Evolutionary conservation across 2,329 filamentous ascomycete genomes (phyloP), one percentile per base, ranked within the genome.

Genomic region (Fusarium circinatum): DNA sequence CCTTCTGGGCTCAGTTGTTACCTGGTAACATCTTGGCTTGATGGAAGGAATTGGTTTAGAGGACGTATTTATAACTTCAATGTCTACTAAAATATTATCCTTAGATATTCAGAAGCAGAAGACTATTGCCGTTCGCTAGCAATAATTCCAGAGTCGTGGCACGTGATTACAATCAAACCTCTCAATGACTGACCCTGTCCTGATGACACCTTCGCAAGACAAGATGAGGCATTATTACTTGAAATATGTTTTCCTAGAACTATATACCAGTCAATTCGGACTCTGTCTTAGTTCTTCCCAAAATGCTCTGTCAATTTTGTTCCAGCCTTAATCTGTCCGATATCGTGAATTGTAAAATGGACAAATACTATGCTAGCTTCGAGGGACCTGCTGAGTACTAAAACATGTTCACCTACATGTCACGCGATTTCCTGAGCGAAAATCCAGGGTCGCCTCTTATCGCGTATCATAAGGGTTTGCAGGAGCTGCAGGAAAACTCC

Each of bases 21-120:
- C 9, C 9, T 6, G 7, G 30, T 7, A 13, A 0, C 24, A n/a
- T 8, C 18, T 8, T 47, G 4, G 8, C 18, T 15, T 8, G 2
- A 15, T 11, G 5, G 11, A 20, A 8, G 9, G 22, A 32, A 1
- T 2, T 11, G 1, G 3, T 1, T 15, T 20, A 2, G 2, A 24
- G 11, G 6, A 8, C 2, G 7, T 8, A 32, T 26, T 45, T 6
- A 8, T 9, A 26, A 3, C 1, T 44, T 45, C 6, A 20, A 26
- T 3, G 6, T 20, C 1, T 38, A 12, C 9, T 22, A 5, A 17
- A 26, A 54, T 38, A 3, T 13, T 22, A 32, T 18, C 3, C 3
- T 49, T 14, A 54, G 18, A n/a, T 8, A 36, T 4, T 4, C 34
- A 17, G 34, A 38, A 17, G 18, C 15, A 3, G 17, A 26, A 14